Percentiles rank a stretch among this genome's conserved stretches.
Conservation (phyloP, 1,284 basidiomycete species). For the Cyathus olla region DNA sequence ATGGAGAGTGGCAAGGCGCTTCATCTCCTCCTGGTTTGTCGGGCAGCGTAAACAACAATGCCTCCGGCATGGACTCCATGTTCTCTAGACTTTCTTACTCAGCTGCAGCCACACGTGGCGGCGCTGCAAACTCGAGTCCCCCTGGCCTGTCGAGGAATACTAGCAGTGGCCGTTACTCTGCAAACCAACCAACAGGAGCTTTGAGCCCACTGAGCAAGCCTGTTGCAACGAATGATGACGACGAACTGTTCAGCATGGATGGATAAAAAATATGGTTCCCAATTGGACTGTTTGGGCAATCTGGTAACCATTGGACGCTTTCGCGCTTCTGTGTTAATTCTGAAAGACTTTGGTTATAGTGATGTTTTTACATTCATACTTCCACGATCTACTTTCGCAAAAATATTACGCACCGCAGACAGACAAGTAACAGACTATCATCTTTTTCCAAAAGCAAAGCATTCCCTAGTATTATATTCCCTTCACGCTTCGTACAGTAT, state of each 20-base stretch:
- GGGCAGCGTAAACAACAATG: constrained; percentile 7
- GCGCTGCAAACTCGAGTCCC: constrained; percentile 30
- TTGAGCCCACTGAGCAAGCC: constrained; percentile 63
- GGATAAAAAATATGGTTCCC: constrained; percentile 32
- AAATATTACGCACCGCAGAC: neutral
- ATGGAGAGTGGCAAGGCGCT: constrained; percentile 33
- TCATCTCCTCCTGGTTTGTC: constrained; percentile 4
- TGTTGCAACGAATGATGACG: constrained; percentile 66
- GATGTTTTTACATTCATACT: neutral
- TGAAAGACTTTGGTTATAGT: neutral
- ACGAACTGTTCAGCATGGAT: constrained; percentile 78
- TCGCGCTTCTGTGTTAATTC: neutral
- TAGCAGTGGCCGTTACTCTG: constrained; percentile 48
- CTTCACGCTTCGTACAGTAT: neutral
- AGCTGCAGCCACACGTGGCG: constrained; percentile 45
- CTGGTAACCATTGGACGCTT: neutral
- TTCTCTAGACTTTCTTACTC: constrained; percentile 61
- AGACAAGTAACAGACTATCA: neutral
- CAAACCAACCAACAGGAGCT: constrained; percentile 17
- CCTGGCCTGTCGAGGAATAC: constrained; percentile 52
- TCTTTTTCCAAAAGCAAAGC: neutral
- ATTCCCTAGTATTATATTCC: neutral
- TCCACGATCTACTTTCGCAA: neutral
- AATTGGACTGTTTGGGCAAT: constrained; percentile 8
- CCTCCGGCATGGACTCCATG: constrained; percentile 56